Percentiles rank a stretch among this genome's conserved stretches.
Evolutionary conservation across 129 eudicot genomes (phyloP).

Genomic region (Flaveria ramosissima): DNA sequence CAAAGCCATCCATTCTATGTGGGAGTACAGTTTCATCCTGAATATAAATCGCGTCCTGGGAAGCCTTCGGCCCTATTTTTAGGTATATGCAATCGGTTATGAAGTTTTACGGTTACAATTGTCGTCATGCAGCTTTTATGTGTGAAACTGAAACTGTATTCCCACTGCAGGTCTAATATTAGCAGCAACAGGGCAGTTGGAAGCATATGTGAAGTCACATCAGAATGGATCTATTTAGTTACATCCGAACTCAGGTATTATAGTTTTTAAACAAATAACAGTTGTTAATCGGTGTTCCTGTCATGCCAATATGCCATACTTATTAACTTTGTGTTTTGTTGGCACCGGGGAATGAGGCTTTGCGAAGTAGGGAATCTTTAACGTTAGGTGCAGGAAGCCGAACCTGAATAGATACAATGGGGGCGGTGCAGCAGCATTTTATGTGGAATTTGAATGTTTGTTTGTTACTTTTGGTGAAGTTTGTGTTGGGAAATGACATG

Average conservation of each 20-base stretch:
- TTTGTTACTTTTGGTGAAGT: conserved; percentile 26
- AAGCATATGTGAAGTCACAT: conserved; percentile 52
- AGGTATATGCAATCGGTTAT: conserved; percentile 49
- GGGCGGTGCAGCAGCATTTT: conserved; percentile 12
- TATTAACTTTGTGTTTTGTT: conserved; percentile 16
- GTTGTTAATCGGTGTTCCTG: neutral
- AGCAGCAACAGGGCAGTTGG: conserved; percentile 85
- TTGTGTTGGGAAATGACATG: conserved; percentile 22
- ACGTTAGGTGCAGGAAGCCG: conserved; percentile 25
- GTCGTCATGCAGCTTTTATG: neutral
- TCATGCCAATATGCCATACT: neutral
- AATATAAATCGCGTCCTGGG: conserved; percentile 96
- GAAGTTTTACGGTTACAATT: neutral
- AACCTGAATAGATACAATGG: conserved; percentile 19
- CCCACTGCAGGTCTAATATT: conserved; percentile 70
- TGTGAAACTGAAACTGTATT: conserved; percentile 21
- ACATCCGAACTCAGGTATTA: conserved; percentile 26
- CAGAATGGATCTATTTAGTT: conserved; percentile 59
- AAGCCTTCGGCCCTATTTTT: conserved; percentile 83
- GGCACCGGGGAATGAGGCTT: conserved; percentile 7
- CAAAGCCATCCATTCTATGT: conserved; percentile 80
- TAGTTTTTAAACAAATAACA: conserved; percentile 2
- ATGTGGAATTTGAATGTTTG: conserved; percentile 21
- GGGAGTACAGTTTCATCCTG: conserved; percentile 98
- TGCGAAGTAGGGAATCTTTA: conserved; percentile 14